These are phyloP conservation scores for Anthracocystis walkeri DNA, from an alignment of 1,284 basidiomycete species.

Conservation along the genomic window DNA sequence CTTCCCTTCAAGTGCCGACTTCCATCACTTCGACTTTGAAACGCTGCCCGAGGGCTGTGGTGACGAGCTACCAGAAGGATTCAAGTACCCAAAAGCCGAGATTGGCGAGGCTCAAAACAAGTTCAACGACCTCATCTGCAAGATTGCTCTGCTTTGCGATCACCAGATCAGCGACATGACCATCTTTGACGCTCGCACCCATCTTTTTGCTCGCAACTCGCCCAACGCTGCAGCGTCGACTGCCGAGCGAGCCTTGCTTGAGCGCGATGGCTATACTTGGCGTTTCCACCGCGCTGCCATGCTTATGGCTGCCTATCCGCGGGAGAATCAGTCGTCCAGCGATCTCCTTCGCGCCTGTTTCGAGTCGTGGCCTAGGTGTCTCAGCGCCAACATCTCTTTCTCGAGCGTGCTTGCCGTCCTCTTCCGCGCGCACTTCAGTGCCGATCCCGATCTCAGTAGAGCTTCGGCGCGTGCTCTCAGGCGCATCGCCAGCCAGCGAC, in stretches of 20 bases:
- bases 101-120: slow-evolving; percentile 82
- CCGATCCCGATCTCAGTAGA: slow-evolving; percentile 78
- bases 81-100: slow-evolving; percentile 74
- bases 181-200: slow-evolving; percentile 86
- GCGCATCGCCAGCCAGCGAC: slow-evolving; percentile 78
- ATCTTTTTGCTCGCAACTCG: slow-evolving; percentile 59
- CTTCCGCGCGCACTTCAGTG: slow-evolving; percentile 82
- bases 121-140: slow-evolving; percentile 76
- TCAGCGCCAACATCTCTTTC: slow-evolving; percentile 73
- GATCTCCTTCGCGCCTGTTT: slow-evolving; percentile 82
- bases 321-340: slow-evolving; percentile 77
- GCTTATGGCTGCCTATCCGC: slow-evolving; percentile 77
- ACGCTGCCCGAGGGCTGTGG: slow-evolving; percentile 44
- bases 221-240: slow-evolving; percentile 29
- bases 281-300: slow-evolving; percentile 74
- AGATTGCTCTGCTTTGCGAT: slow-evolving; percentile 77
- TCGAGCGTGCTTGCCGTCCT: slow-evolving; percentile 82
- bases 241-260: slow-evolving; percentile 52
- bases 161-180: slow-evolving; percentile 81
- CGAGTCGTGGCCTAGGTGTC: slow-evolving; percentile 85
- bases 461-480: slow-evolving; percentile 79
- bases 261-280: slow-evolving; percentile 71
- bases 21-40: slow-evolving; percentile 73
- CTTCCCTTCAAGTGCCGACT: slow-evolving; percentile 83
- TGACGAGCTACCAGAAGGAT: slow-evolving; percentile 54